Evolutionary conservation across 306 rosid species (phyloP), one percentile per base, ranked within the genome.

Genomic region (Medicago ruthenica): DNA sequence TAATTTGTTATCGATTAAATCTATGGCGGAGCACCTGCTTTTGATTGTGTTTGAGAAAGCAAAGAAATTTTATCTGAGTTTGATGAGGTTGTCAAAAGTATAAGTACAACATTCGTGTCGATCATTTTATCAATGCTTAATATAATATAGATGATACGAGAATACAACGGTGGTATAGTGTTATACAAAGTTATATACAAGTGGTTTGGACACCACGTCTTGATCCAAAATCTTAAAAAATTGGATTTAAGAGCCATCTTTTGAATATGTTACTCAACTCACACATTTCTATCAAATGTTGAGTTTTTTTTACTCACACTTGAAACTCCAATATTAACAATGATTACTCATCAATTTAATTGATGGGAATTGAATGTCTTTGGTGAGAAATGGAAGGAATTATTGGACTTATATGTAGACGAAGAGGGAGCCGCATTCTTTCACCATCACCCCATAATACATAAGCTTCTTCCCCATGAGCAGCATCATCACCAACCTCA

Each of bases 371-470:
- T 20, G 67, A 59, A 80, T 22, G 21, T 44, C 39, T 76, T 17
- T 54, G 47, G 0, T 75, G 72, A 4, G 59, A 80, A 0, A 80
- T 3, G 18, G 80, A 69, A 40, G 71, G 73, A 70, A 76, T 65
- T 9, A 76, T 60, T 40, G 81, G 34, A 41, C 44, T 68, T 51
- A 39, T 55, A 21, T 36, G 75, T 20, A 63, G 54, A 51, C 74
- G 84, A 75, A 79, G 80, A 14, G 87, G 27, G 8, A 79, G 20
- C 0, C 80, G 24, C 76, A 59, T 64, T 42, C 65, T 83, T 72
- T 86, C 93, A 6, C 97, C 95, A n/a, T 92, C 91, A 4, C 90
- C 97, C 97, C 97, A 92, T 58, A 92, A 75, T 0, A 91, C 93
- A 7, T 86, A 88, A 8, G 89, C 91, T 77, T 89, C 96, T 80